Evolutionary conservation across 2,329 filamentous ascomycete species (phyloP), one percentile per base, ranked within the genome.

Genomic region (Epicoccum sorghinum): DNA sequence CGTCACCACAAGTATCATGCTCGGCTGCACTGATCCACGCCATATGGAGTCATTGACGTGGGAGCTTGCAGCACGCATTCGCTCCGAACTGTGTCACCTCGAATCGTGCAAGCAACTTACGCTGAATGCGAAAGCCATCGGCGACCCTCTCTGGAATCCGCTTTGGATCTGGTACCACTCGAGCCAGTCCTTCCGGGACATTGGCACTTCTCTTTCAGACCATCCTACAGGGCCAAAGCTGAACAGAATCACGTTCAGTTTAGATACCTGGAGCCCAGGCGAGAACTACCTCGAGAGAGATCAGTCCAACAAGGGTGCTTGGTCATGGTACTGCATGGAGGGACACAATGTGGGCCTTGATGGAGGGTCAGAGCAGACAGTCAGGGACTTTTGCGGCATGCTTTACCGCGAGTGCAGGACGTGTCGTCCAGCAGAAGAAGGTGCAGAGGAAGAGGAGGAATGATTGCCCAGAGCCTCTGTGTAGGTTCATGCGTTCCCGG

Each of bases 131-230:
- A 72, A 69, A 50, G 73, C 74, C 23, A 65, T 74, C 14, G 69
- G 70, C 2, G 70, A 75, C 42, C 71, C 71, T 6, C 62, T 76
- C 9, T 76, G 74, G 74, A 76, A 75, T 37, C 74, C 74, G 7
- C 61, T 75, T 1, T 75, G 71, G 71, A 68, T 75, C 25, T 76
- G 74, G 74, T 75, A 68, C 52, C 70, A 75, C 25, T 65, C 71
- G 1, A 61, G 62, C 2, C 68, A 72, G 42, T 62, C 64, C 0
- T 74, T 76, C 57, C 72, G 71, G 54, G 47, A 58, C 7, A 68
- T 73, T 55, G 71, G 69, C 27, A 64, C 62, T 0, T 48, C 48
- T 0, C 8, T 47, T 8, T 41, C 48, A 1, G 58, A 61, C 9
- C 57, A 55, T 0, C 40, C 41, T 3, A 50, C 45, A 0, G 68